phyloP scores from a whole-genome alignment of 306 rosid species.

The Lablab purpureus region DNA sequence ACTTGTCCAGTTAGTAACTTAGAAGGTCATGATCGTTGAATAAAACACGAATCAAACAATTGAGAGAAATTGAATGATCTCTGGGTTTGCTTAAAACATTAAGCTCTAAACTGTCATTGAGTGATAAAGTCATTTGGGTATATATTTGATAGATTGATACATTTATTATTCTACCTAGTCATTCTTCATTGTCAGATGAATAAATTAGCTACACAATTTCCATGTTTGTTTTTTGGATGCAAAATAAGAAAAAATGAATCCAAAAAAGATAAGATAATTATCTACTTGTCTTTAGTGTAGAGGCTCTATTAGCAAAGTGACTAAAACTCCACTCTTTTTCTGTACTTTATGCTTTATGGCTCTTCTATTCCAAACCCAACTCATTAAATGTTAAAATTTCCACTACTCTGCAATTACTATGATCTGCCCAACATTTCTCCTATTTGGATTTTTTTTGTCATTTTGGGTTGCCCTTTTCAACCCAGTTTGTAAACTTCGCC shows the following conservation, averaged over 20 bases:
- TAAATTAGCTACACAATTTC: conserved; percentile 10
- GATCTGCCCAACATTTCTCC: conserved; percentile 39
- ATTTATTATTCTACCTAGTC: neutral
- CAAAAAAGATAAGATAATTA: neutral
- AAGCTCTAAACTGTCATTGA: neutral
- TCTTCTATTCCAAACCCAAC: conserved; percentile 35
- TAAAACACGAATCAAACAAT: neutral
- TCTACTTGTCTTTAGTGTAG: neutral
- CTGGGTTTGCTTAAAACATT: neutral
- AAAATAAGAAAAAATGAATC: neutral
- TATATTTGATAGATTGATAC: neutral
- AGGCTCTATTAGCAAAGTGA: conserved; percentile 33
- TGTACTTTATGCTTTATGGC: neutral
- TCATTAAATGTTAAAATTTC: conserved; percentile 31
- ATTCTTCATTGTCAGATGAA: neutral
- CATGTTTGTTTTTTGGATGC: neutral
- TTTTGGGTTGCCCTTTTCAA: neutral
- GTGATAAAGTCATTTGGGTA: neutral
- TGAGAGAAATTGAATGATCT: neutral
- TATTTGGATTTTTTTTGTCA: neutral
- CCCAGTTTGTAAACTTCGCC: neutral
- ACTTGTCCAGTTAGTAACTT: neutral
- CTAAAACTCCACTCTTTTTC: neutral
- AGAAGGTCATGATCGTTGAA: neutral
- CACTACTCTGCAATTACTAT: conserved; percentile 41